Conservation (phyloP, 2,329 filamentous ascomycete genomes). For the Saccharata proteae region DNA sequence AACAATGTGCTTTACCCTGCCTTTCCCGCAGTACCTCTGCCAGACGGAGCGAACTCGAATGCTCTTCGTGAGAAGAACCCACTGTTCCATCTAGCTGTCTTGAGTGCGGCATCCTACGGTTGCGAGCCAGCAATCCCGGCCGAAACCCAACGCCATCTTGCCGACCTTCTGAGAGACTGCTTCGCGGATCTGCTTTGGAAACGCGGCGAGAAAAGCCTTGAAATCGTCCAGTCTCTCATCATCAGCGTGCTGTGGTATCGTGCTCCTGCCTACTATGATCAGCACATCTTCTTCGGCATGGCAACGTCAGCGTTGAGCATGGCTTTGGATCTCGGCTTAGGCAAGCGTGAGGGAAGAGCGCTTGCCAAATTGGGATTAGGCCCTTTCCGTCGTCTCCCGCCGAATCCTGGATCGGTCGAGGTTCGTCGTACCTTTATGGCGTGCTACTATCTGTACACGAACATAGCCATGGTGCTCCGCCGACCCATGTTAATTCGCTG, state of each 20-base stretch:
- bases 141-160: slow-evolving; percentile 49
- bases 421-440: slow-evolving; percentile 46
- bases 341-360: slow-evolving; percentile 40
- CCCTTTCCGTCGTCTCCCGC: slow-evolving; percentile 21
- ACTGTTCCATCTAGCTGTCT: slow-evolving; percentile 45
- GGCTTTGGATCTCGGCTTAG: slow-evolving; percentile 73
- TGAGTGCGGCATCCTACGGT: slow-evolving; percentile 41
- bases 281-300: slow-evolving; percentile 82
- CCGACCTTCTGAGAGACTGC: slow-evolving; percentile 57
- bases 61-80: slow-evolving; percentile 47
- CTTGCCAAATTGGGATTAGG: slow-evolving; percentile 23
- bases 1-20: slow-evolving; percentile 40
- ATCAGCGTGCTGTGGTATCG: slow-evolving; percentile 74
- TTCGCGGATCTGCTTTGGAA: slow-evolving; percentile 65
- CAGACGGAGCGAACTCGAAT: slow-evolving; percentile 39
- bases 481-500: slow-evolving; percentile 47
- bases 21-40: slow-evolving; percentile 47
- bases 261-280: slow-evolving; percentile 70
- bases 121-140: slow-evolving; percentile 31
- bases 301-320: slow-evolving; percentile 71
- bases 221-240: slow-evolving; percentile 68
- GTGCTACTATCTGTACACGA: slow-evolving; percentile 49
- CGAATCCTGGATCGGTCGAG: slow-evolving; percentile 43
- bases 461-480: slow-evolving; percentile 45
- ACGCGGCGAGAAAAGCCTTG: slow-evolving; percentile 67